These are phyloP conservation scores for Cladosporium sp. DNA, from an alignment of 2,329 filamentous ascomycete genomes.

Conservation along the genomic window DNA sequence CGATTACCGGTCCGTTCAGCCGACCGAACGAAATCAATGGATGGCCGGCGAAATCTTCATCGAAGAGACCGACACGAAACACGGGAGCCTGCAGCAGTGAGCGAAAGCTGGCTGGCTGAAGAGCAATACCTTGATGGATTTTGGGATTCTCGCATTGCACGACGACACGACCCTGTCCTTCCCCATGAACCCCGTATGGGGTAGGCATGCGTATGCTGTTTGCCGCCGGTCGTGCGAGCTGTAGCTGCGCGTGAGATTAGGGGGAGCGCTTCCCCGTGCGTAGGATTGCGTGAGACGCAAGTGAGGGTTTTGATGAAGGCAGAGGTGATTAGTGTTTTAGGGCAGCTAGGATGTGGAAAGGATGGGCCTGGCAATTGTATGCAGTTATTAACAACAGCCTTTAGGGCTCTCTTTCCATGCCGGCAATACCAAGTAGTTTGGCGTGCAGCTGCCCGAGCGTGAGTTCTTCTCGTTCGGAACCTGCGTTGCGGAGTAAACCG, in stretches of 20 bases:
- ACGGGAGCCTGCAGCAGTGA: not conserved
- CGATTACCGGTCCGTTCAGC: too few relatives aligned
- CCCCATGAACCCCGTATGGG: not conserved
- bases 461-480: not conserved
- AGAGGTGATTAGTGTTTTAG: not conserved
- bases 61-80: not conserved
- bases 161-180: not conserved
- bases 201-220: not conserved
- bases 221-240: not conserved
- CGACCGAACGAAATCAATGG: too few relatives aligned
- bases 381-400: not conserved
- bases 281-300: not conserved
- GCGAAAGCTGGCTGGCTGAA: not conserved
- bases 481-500: not conserved
- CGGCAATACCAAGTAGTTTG: not conserved
- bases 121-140: not conserved
- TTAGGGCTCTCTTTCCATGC: not conserved
- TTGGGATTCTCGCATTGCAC: not conserved
- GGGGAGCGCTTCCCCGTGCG: not conserved
- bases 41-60: too few relatives aligned
- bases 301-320: not conserved
- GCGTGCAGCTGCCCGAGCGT: not conserved
- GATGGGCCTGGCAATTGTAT: not conserved
- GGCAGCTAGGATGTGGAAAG: not conserved
- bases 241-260: not conserved